Conservation (phyloP, 2,329 filamentous ascomycete species). For the Fonsecaea pedrosoi region DNA sequence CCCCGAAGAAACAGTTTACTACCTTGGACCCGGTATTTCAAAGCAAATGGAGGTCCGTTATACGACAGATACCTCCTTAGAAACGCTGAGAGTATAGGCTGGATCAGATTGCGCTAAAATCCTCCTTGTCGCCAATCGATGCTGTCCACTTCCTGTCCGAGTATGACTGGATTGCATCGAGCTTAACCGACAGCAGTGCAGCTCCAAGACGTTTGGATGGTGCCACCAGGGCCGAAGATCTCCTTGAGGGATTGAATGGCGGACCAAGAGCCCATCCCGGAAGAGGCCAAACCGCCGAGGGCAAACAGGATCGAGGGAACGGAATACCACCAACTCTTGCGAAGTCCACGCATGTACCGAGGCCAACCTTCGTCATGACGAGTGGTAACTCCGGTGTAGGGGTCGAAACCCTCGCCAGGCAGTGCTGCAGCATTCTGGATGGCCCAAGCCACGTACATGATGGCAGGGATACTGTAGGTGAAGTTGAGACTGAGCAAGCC, state of each 20-base stretch:
- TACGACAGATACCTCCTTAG: not conserved
- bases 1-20: not conserved
- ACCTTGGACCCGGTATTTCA: not conserved
- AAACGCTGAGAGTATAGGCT: not conserved
- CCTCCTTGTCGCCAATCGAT: not conserved
- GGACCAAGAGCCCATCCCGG: constrained; percentile 51
- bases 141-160: not conserved
- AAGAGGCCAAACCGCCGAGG: constrained; percentile 46
- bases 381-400: constrained; percentile 47
- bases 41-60: not conserved
- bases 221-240: constrained; percentile 32
- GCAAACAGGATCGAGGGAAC: constrained; percentile 49
- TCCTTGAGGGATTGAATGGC: constrained; percentile 48
- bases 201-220: constrained; percentile 19
- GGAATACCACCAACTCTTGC: constrained; percentile 46
- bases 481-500: constrained; percentile 65
- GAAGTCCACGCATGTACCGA: constrained; percentile 51
- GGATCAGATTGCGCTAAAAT: not conserved
- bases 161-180: not conserved
- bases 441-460: constrained; percentile 57
- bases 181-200: constrained; percentile 1
- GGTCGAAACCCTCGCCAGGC: constrained; percentile 54
- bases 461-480: constrained; percentile 65
- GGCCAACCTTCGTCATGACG: constrained; percentile 50
- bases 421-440: constrained; percentile 55